Evolutionary conservation across 2,329 filamentous ascomycete species (phyloP).

Genomic region (Diatrype stigma): DNA sequence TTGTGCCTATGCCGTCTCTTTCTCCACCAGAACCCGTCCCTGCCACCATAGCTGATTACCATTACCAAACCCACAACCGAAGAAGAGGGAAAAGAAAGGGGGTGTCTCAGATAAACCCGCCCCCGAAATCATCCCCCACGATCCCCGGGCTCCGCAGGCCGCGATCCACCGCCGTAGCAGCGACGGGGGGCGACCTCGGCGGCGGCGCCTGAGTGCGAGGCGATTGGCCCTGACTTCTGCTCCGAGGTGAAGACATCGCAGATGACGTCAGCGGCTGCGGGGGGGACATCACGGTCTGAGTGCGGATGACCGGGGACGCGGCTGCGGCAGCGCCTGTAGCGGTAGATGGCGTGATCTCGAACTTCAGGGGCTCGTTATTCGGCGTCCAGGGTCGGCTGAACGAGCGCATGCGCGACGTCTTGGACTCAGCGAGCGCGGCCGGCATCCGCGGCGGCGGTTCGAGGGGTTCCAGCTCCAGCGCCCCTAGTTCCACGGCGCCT

Average conservation of each 20-base stretch:
- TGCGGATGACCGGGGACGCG: not conserved
- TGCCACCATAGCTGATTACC: too few relatives aligned
- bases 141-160: constrained; percentile 19
- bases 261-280: not conserved
- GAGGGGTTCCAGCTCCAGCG: constrained; percentile 9
- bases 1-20: too few relatives aligned
- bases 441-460: constrained; percentile 10
- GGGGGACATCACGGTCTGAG: not conserved
- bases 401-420: constrained; percentile 15
- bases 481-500: not conserved
- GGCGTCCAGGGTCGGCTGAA: constrained; percentile 19
- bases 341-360: constrained; percentile 10
- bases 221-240: not conserved
- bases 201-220: constrained; percentile 2
- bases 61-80: too few relatives aligned
- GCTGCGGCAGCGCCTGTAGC: constrained; percentile 7
- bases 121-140: constrained; percentile 18
- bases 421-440: constrained; percentile 17
- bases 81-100: not conserved
- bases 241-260: constrained; percentile 1
- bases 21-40: too few relatives aligned
- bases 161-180: constrained; percentile 1
- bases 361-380: constrained; percentile 6
- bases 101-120: constrained; percentile 11
- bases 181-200: constrained; percentile 10